These are phyloP conservation scores for Teratosphaeria destructans DNA, from an alignment of 2,329 filamentous ascomycete species.

Conservation along the genomic window DNA sequence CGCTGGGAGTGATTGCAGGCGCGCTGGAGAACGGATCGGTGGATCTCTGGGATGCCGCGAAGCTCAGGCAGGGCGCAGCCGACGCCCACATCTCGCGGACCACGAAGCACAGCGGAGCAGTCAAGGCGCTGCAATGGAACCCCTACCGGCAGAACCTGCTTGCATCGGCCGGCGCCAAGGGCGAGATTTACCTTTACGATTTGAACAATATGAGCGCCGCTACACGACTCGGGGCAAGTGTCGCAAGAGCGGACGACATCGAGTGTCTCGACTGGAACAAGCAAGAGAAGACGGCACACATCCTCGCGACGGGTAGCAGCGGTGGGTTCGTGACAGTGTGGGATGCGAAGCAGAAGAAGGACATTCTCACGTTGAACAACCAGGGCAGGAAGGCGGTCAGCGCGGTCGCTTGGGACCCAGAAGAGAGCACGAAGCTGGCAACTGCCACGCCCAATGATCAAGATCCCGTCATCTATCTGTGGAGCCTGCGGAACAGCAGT, in stretches of 20 bases:
- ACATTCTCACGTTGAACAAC: constrained; percentile 87
- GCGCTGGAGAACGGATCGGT: constrained; percentile 90
- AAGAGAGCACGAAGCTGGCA: constrained; percentile 81
- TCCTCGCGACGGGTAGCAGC: constrained; percentile 83
- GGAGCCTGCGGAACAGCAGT: constrained; percentile 94
- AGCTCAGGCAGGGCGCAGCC: constrained; percentile 40
- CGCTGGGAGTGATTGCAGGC: constrained; percentile 83
- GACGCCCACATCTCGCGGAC: constrained; percentile 80
- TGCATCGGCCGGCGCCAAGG: constrained; percentile 85
- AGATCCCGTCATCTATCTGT: constrained; percentile 77
- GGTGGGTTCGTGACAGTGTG: constrained; percentile 96
- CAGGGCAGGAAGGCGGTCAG: constrained; percentile 83
- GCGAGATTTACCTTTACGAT: constrained; percentile 93
- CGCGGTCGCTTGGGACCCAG: constrained; percentile 93
- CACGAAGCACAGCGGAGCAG: constrained; percentile 80
- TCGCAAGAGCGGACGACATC: constrained; percentile 85
- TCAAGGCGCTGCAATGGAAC: constrained; percentile 96
- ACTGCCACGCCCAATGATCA: constrained; percentile 87
- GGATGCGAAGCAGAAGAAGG: constrained; percentile 97
- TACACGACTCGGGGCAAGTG: constrained; percentile 77
- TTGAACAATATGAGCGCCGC: constrained; percentile 80
- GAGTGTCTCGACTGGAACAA: constrained; percentile 98
- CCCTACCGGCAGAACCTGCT: constrained; percentile 82
- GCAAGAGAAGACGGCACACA: constrained; percentile 72
- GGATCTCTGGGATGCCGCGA: constrained; percentile 84